A percentile compares a stretch with the other conserved stretches of the same genome.
Conservation (phyloP, 2,329 filamentous ascomycete genomes). For the Mariannaea elegans region DNA sequence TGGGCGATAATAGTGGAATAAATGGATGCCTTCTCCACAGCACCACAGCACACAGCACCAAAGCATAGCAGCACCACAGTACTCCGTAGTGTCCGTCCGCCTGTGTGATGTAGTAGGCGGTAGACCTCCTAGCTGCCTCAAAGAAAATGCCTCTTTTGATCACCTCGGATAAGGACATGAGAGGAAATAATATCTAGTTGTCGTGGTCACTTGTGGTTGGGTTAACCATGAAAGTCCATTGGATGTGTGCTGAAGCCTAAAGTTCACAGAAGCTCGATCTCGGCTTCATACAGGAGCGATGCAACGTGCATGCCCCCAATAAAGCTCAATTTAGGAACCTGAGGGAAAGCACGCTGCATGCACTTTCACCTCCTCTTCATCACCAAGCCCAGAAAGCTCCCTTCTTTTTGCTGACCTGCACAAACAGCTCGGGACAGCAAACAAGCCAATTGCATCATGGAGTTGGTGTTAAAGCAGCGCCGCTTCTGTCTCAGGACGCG, state of each 20-base stretch:
- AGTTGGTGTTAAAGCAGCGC: constrained; percentile 34
- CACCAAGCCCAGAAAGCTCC: neutral
- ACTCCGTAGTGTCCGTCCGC: neutral
- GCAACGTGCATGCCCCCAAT: constrained; percentile 12
- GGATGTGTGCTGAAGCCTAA: constrained; percentile 15
- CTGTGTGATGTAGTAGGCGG: constrained; percentile 3
- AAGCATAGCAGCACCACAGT: no score
- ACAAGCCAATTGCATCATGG: neutral
- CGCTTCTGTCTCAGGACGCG: constrained; percentile 30
- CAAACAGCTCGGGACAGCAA: neutral
- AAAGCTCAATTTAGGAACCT: neutral
- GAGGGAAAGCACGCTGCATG: constrained; percentile 10
- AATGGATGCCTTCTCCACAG: constrained; percentile 20
- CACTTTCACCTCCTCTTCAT: neutral
- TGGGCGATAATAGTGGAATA: constrained; percentile 9
- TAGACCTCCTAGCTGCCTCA: constrained; percentile 19
- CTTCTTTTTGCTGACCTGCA: neutral
- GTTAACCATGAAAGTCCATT: neutral
- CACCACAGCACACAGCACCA: neutral
- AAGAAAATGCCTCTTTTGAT: neutral
- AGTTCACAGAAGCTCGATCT: constrained; percentile 8
- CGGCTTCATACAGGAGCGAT: neutral
- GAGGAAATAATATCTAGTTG: neutral
- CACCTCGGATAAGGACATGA: no score
- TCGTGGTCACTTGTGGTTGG: constrained; percentile 3